Evolutionary conservation across 1,139 yeast genomes (phyloP), one percentile per base, ranked within the genome.

Genomic region (Debaryomyces coudertii): DNA sequence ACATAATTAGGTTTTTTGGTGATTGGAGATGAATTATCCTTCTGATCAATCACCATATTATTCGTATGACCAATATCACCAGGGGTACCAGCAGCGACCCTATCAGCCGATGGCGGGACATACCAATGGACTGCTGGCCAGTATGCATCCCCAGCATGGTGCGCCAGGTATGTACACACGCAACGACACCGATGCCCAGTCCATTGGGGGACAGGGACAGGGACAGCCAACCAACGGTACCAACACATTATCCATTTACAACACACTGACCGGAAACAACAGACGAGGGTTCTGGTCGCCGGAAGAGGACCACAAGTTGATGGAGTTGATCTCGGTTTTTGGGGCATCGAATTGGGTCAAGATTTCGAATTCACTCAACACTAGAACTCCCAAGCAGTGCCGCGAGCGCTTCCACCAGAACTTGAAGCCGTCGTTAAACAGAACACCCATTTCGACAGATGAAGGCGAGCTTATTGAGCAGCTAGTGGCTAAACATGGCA

Each of bases 261-360:
- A 20, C 24, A 11, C 25, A 20, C 18, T 6, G 24, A n/a, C 41
- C 7, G 24, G 16, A 28, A 37, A 28, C 33, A 28, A n/a, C 24
- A 60, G 82, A 51, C 68, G 93, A 47, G 97, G 97, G 0, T 95
- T 96, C 1, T 90, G 97, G 97, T 82, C 95, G 7, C 86, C 90
- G 1, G 85, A 84, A 37, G 97, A 90, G 62, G 97, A 90, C 64
- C 80, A 79, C 52, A 78, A 80, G 55, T 76, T 90, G 42, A 68
- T 90, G 60, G 87, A 85, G 34, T 73, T 89, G 39, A 88, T 90
- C 36, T 73, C 80, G 40, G 67, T 81, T 41, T 86, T 81, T 64
- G 96, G 95, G n/a, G 92, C 95, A 7, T 78, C 90, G 43, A 89
- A 89, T 63, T 90, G 97, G 97, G 96, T 90, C 9, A 77, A 90